Evolutionary conservation across 192 early-diverging fungal genomes (phyloP).

Genomic region (Allomyces javanicus): DNA sequence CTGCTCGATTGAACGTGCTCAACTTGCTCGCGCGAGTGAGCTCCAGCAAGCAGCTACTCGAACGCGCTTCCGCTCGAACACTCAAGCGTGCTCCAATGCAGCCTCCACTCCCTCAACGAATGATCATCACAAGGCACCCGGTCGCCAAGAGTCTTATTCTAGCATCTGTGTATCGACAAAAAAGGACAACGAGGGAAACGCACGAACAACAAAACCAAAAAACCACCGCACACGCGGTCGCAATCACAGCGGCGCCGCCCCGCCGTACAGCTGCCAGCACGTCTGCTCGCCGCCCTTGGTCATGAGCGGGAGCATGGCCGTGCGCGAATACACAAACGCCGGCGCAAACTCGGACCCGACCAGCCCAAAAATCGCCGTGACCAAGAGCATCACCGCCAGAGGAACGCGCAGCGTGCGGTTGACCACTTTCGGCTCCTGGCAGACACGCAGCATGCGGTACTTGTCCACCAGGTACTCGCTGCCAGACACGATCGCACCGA

Average conservation of each 20-base stretch:
- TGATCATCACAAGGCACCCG: no score
- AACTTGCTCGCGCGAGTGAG: no score
- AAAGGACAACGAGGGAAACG: no score
- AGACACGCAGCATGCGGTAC: not conserved
- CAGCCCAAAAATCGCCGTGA: not conserved
- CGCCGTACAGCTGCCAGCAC: not conserved
- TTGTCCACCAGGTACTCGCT: not conserved
- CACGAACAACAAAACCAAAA: not conserved
- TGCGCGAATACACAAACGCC: not conserved
- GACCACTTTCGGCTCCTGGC: not conserved
- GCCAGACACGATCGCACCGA: not conserved
- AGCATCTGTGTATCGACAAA: no score
- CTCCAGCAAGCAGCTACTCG: no score
- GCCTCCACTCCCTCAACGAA: no score
- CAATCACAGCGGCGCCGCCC: not conserved
- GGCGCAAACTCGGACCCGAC: constrained; percentile 1
- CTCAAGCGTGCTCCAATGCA: no score
- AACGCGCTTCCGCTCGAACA: no score
- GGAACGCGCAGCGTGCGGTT: not conserved
- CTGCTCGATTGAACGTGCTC: no score
- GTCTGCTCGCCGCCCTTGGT: not conserved
- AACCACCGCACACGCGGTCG: not conserved
- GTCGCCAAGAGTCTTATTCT: no score
- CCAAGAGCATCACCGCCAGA: not conserved
- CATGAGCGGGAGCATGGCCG: not conserved